Percentiles rank a stretch among this genome's conserved stretches.
phyloP scores from a whole-genome alignment of 148 eudicot genomes.

The Silene uniflora region DNA sequence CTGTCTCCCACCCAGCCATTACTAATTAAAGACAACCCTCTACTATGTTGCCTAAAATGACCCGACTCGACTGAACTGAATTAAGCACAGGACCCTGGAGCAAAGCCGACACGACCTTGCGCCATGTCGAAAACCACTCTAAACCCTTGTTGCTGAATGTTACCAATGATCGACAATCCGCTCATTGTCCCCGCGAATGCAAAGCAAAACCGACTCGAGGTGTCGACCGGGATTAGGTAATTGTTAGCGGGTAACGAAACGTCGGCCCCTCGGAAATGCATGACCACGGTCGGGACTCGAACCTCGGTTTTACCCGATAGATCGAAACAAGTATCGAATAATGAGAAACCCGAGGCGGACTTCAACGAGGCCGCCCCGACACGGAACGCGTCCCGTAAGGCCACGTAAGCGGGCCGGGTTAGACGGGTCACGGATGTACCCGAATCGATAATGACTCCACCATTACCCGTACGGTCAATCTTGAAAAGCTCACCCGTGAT shows the following conservation, averaged over 20 bases:
- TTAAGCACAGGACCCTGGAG: slow-evolving; percentile 59
- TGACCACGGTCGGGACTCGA: slow-evolving; percentile 81
- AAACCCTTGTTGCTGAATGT: slow-evolving; percentile 92
- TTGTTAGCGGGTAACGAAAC: slow-evolving; percentile 81
- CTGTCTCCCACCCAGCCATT: not conserved
- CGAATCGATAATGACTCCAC: slow-evolving; percentile 87
- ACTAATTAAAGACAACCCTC: no score
- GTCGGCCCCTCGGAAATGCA: slow-evolving; percentile 73
- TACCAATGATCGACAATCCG: slow-evolving; percentile 90
- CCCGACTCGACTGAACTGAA: not conserved
- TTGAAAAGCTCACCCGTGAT: slow-evolving; percentile 57
- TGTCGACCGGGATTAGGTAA: slow-evolving; percentile 90
- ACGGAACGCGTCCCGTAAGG: slow-evolving; percentile 64
- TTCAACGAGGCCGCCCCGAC: slow-evolving; percentile 57
- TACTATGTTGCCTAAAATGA: not conserved
- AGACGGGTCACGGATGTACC: slow-evolving; percentile 89
- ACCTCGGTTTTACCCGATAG: slow-evolving; percentile 74
- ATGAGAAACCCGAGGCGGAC: slow-evolving; percentile 55
- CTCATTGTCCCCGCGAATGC: slow-evolving; percentile 81
- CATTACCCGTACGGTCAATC: slow-evolving; percentile 59
- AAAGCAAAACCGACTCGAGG: slow-evolving; percentile 72
- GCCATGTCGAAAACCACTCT: slow-evolving; percentile 79
- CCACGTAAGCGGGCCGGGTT: slow-evolving; percentile 75
- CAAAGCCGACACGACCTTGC: slow-evolving; percentile 71
- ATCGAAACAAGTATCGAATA: slow-evolving; percentile 93